Base-by-base conservation (phyloP, 805 yeast genomes). In the Saccharomycopsis sp. region DNA sequence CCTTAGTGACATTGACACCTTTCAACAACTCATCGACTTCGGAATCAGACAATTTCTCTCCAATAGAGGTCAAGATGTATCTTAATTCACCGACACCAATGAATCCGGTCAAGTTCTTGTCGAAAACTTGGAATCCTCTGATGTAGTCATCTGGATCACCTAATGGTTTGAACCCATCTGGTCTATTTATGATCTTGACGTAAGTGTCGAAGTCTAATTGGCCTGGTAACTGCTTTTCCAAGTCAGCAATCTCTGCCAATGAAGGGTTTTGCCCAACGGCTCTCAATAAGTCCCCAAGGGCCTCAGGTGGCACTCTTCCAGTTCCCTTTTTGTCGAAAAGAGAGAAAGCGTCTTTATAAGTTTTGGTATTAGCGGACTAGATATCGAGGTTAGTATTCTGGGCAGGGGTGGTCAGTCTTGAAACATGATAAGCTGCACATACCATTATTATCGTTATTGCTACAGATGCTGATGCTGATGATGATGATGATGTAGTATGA, bases 211-310 rank as follows among this genome's bases (percentile, higher is more conserved):
- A 90, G 67, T 86, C 89, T 64, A 89, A 62, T 44, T 70, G 72
- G n/a, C 71, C 69, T 25, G 66, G 63, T 49, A 69, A 58, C 58
- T 70, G 73, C 1, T 65, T 72, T 69, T 81, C 83, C 56, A 85
- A 72, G 59, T 82, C 84, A 29, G 81, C 75, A 63, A 91, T 87
- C 74, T 91, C 97, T 22, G 92, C 87, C 67, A 90, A 81, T 2
- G 99, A 92, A 63, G 99, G 99, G 77, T 94, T 94, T 77, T 93
- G 98, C 47, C 99, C 99, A 61, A 94, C 92, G 1, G 99, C 97
- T 71, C 99, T 83, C 61, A 94, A 81, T 66, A 94, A 81, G 69
- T 94, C 99, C 41, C 98, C 99, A 55, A 94, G 79, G 61, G 88
- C 85, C 63, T 86, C 88, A 61, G 81, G 78, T 15, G 97, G 84